These are phyloP conservation scores for Ganoderma resinaceum DNA, from an alignment of 1,284 basidiomycete species.

Conservation along the genomic window DNA sequence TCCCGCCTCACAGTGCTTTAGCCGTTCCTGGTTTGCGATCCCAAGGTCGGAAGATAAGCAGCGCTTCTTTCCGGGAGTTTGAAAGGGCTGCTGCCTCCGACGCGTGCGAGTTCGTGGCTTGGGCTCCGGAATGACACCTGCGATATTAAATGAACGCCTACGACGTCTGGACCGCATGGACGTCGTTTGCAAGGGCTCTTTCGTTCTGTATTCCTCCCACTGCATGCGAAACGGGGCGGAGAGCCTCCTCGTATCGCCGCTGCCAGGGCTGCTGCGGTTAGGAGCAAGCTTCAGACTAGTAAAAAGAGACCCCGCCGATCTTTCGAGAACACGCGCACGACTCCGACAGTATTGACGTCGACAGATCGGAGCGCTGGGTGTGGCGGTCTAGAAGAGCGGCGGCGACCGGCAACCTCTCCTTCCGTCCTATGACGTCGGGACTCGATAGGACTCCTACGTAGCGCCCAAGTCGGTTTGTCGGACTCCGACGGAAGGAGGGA, in stretches of 20 bases:
- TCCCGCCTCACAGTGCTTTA: conserved; percentile 7
- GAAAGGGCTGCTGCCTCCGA: neutral
- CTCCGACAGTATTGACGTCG: neutral
- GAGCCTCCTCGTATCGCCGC: neutral
- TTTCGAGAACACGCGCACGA: neutral
- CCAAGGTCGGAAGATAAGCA: neutral
- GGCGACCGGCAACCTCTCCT: neutral
- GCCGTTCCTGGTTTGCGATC: neutral
- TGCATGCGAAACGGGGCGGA: neutral
- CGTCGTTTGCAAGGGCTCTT: neutral
- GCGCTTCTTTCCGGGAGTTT: conserved; percentile 2
- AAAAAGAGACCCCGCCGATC: neutral
- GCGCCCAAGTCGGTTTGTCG: no score
- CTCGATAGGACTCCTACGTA: neutral
- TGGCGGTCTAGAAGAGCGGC: neutral
- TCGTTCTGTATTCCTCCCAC: neutral
- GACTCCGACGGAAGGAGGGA: no score
- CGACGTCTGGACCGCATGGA: neutral
- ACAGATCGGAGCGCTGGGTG: neutral
- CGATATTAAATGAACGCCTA: no score
- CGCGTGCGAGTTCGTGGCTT: neutral
- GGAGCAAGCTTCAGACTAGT: neutral
- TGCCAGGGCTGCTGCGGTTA: neutral
- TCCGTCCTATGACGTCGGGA: neutral
- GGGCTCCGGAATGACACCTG: neutral